Evolutionary conservation across 176 grass and related monocot species (phyloP), one percentile per base, ranked within the genome.

Genomic region (Oropetium thomaeum): DNA sequence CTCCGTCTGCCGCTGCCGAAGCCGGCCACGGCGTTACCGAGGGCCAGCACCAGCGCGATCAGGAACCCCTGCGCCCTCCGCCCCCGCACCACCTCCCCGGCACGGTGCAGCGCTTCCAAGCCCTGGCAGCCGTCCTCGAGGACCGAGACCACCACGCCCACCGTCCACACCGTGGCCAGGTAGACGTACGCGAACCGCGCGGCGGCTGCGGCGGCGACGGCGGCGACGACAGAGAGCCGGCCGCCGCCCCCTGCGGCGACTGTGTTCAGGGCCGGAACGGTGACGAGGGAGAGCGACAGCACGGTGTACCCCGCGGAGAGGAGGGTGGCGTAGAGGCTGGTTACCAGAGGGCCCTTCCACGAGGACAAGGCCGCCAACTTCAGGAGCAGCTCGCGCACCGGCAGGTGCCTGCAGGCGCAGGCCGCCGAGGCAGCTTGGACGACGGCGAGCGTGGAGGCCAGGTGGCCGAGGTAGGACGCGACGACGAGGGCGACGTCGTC

Each of bases 101-200:
- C 71, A 55, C 35, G 65, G 13, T 68, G 35, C 13, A 87, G 31
- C n/a, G 78, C 84, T n/a, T 70, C 65, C 3, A 87, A 27, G 25
- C 84, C 84, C 25, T 72, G 74, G 17, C 63, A 81, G 4, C 77
- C 77, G 11, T 87, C 78, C 38, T 87, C 84, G 10, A 87, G 10
- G 20, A 77, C 49, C 15, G 84, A 70, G 44, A 77, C 28, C 43
- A 81, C 84, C 35, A 81, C 19, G 27, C 84, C 72, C 14, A 81
- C 42, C 71, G 34, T 55, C 84, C 84, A 87, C 41, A 76, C 44
- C 78, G 77, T 81, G 26, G 44, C 64, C n/a, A 87, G 19, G 65
- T 87, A 81, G 5, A 87, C 11, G 16, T 81, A 87, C 13, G 81
- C 30, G 42, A 87, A 27, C 1, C 71, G 57, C 16, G 35, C 22